These are phyloP conservation scores for Yamadazyma phyllophila DNA, from an alignment of 805 yeast species.

Conservation along the genomic window DNA sequence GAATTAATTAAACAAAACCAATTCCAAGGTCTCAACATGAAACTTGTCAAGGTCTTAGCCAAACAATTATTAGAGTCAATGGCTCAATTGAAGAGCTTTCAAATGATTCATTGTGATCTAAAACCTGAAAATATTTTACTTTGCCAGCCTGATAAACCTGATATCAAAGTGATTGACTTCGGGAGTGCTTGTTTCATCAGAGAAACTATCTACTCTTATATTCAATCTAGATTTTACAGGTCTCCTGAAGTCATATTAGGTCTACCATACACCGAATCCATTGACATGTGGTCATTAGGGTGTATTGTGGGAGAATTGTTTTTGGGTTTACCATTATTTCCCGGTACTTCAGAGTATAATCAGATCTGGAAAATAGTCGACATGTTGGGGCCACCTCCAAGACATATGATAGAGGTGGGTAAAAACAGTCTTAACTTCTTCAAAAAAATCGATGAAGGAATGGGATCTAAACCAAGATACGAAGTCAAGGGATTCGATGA, in stretches of 20 bases:
- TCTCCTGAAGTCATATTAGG: conserved; percentile 95
- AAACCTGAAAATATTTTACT: conserved; percentile 93
- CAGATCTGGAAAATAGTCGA: conserved; percentile 80
- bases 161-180: conserved; percentile 90
- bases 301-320: conserved; percentile 89
- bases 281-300: conserved; percentile 97
- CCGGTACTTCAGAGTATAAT: conserved; percentile 92
- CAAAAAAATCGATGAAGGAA: conserved; percentile 35
- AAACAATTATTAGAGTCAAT: conserved; percentile 80
- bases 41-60: conserved; percentile 73
- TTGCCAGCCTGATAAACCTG: conserved; percentile 76
- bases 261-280: conserved; percentile 85
- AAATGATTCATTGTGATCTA: conserved; percentile 91
- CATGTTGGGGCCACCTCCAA: conserved; percentile 83
- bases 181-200: conserved; percentile 94
- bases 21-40: conserved; percentile 83
- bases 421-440: conserved; percentile 73
- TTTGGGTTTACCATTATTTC: conserved; percentile 88
- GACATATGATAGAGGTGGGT: conserved; percentile 97
- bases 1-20: conserved; percentile 91
- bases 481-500: conserved; percentile 35
- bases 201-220: conserved; percentile 85
- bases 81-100: conserved; percentile 74
- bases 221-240: conserved; percentile 89
- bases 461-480: conserved; percentile 27